Evolutionary conservation across 2,329 filamentous ascomycete species (phyloP).

Genomic region (Penicillium sp.): DNA sequence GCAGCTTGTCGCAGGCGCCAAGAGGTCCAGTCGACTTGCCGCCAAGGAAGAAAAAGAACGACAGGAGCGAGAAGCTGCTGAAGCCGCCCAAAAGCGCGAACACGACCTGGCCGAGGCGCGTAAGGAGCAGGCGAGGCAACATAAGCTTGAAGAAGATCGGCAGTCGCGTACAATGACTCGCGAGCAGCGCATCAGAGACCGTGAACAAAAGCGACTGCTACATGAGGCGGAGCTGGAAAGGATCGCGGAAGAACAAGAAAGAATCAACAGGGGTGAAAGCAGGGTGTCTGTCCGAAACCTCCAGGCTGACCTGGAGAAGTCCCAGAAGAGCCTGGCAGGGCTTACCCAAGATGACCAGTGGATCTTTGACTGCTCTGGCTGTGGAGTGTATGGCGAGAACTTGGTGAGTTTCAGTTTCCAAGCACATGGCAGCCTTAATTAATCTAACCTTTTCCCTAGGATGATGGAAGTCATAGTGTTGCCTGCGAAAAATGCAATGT

Average conservation of each 20-base stretch:
- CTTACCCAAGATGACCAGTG: constrained; percentile 72
- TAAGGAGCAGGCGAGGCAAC: constrained; percentile 51
- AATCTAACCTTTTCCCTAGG: constrained; percentile 41
- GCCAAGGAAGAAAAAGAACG: constrained; percentile 69
- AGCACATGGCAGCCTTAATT: constrained; percentile 1
- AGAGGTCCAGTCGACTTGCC: constrained; percentile 83
- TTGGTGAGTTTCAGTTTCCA: constrained; percentile 37
- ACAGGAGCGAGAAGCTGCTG: constrained; percentile 60
- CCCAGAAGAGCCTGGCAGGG: constrained; percentile 64
- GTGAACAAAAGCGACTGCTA: constrained; percentile 70
- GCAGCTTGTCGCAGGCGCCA: constrained; percentile 84
- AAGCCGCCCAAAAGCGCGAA: constrained; percentile 59
- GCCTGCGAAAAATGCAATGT: constrained; percentile 88
- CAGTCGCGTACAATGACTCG: constrained; percentile 72
- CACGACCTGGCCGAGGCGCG: constrained; percentile 56
- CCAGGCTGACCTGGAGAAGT: constrained; percentile 72
- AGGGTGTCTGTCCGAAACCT: constrained; percentile 70
- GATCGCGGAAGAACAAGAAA: constrained; percentile 66
- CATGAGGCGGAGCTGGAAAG: constrained; percentile 76
- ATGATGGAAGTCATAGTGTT: constrained; percentile 88
- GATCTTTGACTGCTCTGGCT: constrained; percentile 86
- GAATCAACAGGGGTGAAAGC: constrained; percentile 46
- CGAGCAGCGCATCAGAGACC: constrained; percentile 75
- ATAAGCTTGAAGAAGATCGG: constrained; percentile 63
- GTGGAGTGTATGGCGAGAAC: constrained; percentile 80